phyloP scores from a whole-genome alignment of 1,284 basidiomycete genomes.

The Rhodotorula sp. region DNA sequence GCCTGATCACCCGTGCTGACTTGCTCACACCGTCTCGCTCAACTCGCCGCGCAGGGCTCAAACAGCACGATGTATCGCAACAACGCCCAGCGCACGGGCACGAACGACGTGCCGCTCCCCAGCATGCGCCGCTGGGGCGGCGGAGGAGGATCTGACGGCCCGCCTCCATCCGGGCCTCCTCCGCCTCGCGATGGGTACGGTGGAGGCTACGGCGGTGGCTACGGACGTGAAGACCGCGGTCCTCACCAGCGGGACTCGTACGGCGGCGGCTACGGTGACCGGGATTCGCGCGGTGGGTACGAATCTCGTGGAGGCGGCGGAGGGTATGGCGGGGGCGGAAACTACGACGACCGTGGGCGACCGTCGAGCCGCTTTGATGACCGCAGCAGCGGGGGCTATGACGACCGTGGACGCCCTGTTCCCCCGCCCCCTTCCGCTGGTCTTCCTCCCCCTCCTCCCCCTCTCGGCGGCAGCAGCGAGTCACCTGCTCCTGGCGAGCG shows the following conservation, averaged over 20 bases:
- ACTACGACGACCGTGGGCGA: constrained; percentile 26
- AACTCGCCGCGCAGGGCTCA: neutral
- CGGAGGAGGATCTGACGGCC: constrained; percentile 14
- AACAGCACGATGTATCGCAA: constrained; percentile 30
- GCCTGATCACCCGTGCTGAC: neutral
- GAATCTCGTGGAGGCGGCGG: constrained; percentile 11
- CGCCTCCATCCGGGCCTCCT: constrained; percentile 8
- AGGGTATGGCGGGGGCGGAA: constrained; percentile 13
- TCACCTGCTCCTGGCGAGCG: constrained; percentile 52
- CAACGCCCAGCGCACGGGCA: constrained; percentile 34
- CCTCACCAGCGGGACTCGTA: constrained; percentile 42
- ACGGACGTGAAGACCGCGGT: constrained; percentile 31
- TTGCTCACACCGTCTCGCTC: neutral
- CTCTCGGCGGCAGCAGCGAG: neutral
- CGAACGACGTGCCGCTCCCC: constrained; percentile 40
- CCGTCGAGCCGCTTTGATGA: constrained; percentile 19
- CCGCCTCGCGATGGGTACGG: constrained; percentile 9
- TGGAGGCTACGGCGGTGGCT: constrained; percentile 8
- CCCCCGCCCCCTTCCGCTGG: constrained; percentile 18
- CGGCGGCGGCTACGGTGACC: constrained; percentile 17
- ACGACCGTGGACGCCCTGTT: constrained; percentile 21
- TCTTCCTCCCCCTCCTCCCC: constrained; percentile 11
- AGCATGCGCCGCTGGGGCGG: constrained; percentile 41
- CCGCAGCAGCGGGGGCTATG: constrained; percentile 9
- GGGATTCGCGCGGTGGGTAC: constrained; percentile 19